Evolutionary conservation across 164 flowering plant genomes (phyloP).

Genomic region (Tetracentron sinense): DNA sequence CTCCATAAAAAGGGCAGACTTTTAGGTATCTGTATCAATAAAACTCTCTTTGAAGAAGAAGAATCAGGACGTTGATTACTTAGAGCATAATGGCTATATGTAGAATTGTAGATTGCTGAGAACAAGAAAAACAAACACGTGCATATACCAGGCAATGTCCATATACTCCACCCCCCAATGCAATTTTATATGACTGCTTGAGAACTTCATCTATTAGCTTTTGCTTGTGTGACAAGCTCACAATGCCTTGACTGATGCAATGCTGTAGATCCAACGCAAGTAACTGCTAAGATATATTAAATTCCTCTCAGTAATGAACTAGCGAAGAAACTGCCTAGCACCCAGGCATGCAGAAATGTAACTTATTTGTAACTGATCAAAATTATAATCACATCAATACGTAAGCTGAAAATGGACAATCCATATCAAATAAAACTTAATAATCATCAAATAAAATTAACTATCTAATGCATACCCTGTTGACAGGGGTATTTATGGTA

Average conservation of each 20-base stretch:
- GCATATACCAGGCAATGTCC: constrained; percentile 71
- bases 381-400: neutral
- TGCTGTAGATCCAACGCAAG: constrained; percentile 56
- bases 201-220: constrained; percentile 59
- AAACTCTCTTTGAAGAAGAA: too few species aligned
- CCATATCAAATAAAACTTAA: neutral
- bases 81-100: neutral
- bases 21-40: neutral
- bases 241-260: constrained; percentile 53
- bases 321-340: neutral
- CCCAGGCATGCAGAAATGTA: neutral
- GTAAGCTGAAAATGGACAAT: neutral
- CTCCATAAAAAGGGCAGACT: too few species aligned
- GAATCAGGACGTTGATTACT: too few species aligned
- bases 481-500: too few species aligned
- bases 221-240: constrained; percentile 61
- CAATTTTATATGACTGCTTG: constrained; percentile 60
- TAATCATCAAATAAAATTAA: neutral
- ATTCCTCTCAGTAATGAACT: constrained; percentile 6
- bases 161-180: constrained; percentile 61
- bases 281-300: constrained; percentile 34
- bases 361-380: neutral
- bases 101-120: neutral
- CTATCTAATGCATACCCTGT: too few species aligned
- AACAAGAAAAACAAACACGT: constrained; percentile 4